Conservation (phyloP, 2,329 filamentous ascomycete species). For the Talaromyces atroroseus region DNA sequence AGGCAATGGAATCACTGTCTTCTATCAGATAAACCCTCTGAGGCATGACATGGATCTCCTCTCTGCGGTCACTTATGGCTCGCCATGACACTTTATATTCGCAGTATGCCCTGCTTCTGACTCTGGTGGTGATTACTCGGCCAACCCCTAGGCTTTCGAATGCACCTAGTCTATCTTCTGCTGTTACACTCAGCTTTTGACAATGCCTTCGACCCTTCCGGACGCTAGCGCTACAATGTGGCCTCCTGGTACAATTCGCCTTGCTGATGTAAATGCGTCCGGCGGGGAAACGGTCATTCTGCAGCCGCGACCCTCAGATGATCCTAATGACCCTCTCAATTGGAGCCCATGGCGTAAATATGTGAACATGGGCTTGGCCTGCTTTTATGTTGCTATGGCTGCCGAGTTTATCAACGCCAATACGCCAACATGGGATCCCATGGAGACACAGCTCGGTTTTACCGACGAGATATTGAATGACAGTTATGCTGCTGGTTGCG, state of each 20-base stretch:
- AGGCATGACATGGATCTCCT: no score
- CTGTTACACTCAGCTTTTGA: neutral
- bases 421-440: constrained; percentile 39
- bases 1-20: no score
- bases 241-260: constrained; percentile 1
- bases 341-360: neutral
- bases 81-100: neutral
- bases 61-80: neutral
- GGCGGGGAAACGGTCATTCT: neutral
- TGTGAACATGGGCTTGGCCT: neutral
- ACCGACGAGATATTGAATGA: constrained; percentile 40
- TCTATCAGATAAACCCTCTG: no score
- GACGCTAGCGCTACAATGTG: neutral
- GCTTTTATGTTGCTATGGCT: neutral
- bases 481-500: constrained; percentile 43
- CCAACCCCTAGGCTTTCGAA: neutral
- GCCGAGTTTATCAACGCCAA: constrained; percentile 31
- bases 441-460: constrained; percentile 42
- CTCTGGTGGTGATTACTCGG: no score
- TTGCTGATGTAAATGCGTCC: neutral
- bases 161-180: neutral
- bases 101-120: neutral
- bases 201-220: neutral
- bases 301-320: constrained; percentile 1
- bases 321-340: constrained; percentile 4